Base-by-base conservation (phyloP, 2,329 filamentous ascomycete genomes). In the Hypoxylon sp. region DNA sequence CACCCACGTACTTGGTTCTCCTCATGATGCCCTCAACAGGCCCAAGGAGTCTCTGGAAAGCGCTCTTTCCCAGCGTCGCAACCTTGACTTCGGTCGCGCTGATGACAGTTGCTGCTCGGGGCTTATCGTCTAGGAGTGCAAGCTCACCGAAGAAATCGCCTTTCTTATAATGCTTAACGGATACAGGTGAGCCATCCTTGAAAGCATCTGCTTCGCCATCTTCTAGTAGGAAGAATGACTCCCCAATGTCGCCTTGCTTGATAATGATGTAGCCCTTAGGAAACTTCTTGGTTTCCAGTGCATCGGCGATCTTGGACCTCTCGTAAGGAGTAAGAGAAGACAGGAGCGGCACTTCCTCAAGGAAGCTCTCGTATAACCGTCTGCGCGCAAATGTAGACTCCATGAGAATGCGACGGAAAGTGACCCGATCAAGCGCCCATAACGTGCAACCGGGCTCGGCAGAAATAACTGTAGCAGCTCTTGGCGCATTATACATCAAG, bases 141-240 rank as follows among this genome's bases (percentile, higher is more conserved):
- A 99, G 84, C 81, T 99, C 96, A 67, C 96, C 96, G 81, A 99
- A 99, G 83, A 96, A 99, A 76, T 97, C 96, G 29, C 96, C 96
- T 80, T 97, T 96, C 69, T 84, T 86, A 79, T 98, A 98, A 57
- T 88, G 84, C 76, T 93, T 93, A 69, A 98, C 90, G 2, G 90
- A 85, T 63, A 87, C 83, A 21, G 89, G 84, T 16, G 85, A 82
- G 39, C 90, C 92, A n/a, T 87, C 84, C 81, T 95, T 97, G 84
- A 88, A 93, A 1, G 93, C 95, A 72, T 94, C 91, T 7, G 94
- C 95, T 76, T 95, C 90, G 41, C 96, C 96, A 29, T 86, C 87
- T 79, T 97, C 96, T 50, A 98, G 84, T 46, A 98, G 88, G 80
- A 92, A 99, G 81, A 99, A 98, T 1, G 92, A 90, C 75, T 96